phyloP scores from a whole-genome alignment of 139 green algal genomes.

The Closterium sp. region DNA sequence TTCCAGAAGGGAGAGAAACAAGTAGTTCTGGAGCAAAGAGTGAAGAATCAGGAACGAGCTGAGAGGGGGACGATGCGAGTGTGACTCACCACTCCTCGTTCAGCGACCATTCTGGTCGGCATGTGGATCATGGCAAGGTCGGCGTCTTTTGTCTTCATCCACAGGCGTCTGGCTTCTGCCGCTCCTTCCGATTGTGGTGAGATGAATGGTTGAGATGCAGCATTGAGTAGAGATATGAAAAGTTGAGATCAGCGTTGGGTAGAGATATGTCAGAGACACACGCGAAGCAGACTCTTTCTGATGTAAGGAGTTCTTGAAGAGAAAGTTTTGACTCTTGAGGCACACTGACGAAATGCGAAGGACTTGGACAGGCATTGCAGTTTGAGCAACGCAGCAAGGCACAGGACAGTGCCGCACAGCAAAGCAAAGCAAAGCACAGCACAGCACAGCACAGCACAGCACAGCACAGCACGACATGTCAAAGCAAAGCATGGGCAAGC shows the following conservation, averaged over 20 bases:
- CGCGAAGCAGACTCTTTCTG: no score
- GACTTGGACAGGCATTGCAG: no score
- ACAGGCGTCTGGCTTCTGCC: constrained; percentile 12
- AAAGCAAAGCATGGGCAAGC: neutral
- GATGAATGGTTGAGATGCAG: neutral
- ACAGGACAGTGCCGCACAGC: no score
- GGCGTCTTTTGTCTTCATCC: constrained; percentile 3
- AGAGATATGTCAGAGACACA: neutral
- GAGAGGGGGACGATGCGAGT: neutral
- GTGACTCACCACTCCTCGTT: constrained; percentile 15
- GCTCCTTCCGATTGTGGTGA: constrained; percentile 3
- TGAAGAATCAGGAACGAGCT: neutral
- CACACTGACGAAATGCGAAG: no score
- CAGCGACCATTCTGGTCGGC: constrained; percentile 23
- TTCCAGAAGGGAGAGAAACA: neutral
- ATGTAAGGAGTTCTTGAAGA: no score
- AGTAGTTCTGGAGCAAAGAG: neutral
- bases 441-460: neutral
- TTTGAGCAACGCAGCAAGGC: no score
- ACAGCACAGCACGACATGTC: neutral
- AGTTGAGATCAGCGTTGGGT: no score
- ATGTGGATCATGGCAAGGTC: constrained; percentile 17
- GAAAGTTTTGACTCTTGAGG: no score
- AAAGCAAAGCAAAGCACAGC: neutral
- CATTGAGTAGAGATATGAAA: neutral